Evolutionary conservation across 306 rosid species (phyloP).

Genomic region (Sesbania bispinosa): DNA sequence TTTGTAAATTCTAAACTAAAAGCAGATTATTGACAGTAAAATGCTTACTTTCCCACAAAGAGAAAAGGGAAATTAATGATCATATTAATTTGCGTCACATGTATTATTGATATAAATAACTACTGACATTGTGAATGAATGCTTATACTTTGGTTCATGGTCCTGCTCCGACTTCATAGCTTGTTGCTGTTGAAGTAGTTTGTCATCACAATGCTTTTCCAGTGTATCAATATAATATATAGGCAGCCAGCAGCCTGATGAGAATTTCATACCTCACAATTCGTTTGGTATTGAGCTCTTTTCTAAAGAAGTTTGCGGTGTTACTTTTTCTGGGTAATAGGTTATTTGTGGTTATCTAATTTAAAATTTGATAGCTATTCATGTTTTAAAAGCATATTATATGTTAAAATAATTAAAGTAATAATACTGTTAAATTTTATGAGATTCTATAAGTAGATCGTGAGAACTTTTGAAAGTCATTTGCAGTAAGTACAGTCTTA

Average conservation of each 20-base stretch:
- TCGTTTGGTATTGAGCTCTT: no score
- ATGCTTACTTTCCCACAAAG: conserved; percentile 32
- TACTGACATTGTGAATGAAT: conserved; percentile 26
- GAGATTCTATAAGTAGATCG: no score
- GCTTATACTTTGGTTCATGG: conserved; percentile 5
- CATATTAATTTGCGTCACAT: conserved; percentile 27
- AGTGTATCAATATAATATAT: neutral
- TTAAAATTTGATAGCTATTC: neutral
- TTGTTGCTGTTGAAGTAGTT: neutral
- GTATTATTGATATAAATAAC: conserved; percentile 38
- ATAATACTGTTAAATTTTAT: no score
- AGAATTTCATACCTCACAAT: neutral
- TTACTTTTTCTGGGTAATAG: neutral
- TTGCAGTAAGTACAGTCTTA: no score
- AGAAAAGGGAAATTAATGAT: conserved; percentile 17
- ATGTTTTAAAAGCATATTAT: no score
- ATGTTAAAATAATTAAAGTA: no score
- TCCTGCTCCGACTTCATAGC: neutral
- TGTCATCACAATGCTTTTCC: neutral
- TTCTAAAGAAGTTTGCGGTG: no score
- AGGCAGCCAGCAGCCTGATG: no score
- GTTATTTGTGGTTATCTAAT: neutral
- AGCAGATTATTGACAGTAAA: conserved; percentile 24
- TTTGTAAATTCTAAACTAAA: conserved; percentile 41
- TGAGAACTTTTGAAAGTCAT: no score